Evolutionary conservation across 352 stramenopile species (phyloP).

Genomic region (Pythium scleroteichum): DNA sequence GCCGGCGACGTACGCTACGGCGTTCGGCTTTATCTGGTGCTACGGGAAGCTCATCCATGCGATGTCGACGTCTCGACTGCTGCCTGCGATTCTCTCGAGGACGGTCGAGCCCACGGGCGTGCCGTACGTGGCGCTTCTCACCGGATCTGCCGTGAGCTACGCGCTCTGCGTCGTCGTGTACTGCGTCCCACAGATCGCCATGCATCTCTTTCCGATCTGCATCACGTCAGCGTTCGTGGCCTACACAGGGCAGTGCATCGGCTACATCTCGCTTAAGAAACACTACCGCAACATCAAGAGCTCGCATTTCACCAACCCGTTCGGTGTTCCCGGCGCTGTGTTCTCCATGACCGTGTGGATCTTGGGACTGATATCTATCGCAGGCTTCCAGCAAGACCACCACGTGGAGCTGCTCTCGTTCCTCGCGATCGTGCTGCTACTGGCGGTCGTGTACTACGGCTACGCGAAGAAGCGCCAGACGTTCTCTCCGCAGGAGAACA

Average conservation of each 20-base stretch:
- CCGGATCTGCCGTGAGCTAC: constrained; percentile 20
- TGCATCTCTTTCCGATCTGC: constrained; percentile 26
- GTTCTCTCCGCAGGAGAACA: constrained; percentile 30
- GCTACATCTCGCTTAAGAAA: constrained; percentile 34
- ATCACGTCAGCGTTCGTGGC: constrained; percentile 22
- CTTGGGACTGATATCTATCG: constrained; percentile 12
- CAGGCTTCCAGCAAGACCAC: constrained; percentile 17
- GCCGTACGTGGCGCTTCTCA: constrained; percentile 24
- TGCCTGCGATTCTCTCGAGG: constrained; percentile 13
- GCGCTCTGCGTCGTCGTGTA: constrained; percentile 27
- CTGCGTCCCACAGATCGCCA: constrained; percentile 4
- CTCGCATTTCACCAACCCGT: constrained; percentile 17
- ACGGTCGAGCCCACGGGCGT: background rate
- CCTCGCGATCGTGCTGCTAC: constrained; percentile 15
- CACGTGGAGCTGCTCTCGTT: background rate
- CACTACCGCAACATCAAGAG: constrained; percentile 27
- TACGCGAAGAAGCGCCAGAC: constrained; percentile 28
- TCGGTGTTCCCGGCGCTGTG: constrained; percentile 19
- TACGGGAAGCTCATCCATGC: constrained; percentile 33
- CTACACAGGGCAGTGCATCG: constrained; percentile 32
- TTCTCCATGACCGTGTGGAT: constrained; percentile 24
- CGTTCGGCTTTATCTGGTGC: constrained; percentile 35
- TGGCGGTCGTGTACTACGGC: constrained; percentile 19
- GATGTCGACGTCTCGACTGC: constrained; percentile 30
- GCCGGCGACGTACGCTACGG: constrained; percentile 36